Conservation (phyloP, 306 rosid genomes). For the Neltuma alba region DNA sequence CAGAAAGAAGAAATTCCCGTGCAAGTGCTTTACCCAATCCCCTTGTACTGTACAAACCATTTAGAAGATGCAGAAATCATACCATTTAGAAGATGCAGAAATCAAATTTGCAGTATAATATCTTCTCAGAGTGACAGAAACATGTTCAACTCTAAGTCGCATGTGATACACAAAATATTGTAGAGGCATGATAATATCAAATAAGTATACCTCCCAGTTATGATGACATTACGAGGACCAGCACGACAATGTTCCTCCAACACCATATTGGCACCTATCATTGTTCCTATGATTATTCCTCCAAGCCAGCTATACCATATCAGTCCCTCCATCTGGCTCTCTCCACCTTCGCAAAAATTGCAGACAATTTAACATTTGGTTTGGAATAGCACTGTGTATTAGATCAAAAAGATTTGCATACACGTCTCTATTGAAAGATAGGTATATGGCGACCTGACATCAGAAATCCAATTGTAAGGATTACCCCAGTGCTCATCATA, state of each 20-base stretch:
- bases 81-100: constrained; percentile 37
- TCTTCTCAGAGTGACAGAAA: constrained; percentile 5
- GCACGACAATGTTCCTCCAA: constrained; percentile 88
- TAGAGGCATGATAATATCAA: constrained; percentile 6
- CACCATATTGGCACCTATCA: constrained; percentile 92
- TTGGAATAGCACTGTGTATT: constrained; percentile 1
- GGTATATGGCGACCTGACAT: constrained; percentile 73
- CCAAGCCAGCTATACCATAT: constrained; percentile 87
- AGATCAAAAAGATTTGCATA: background rate
- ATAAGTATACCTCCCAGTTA: constrained; percentile 84
- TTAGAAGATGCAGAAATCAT: constrained; percentile 32
- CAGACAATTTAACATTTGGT: constrained; percentile 16
- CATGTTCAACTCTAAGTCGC: background rate
- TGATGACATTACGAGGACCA: constrained; percentile 90
- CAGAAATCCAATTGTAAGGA: constrained; percentile 83
- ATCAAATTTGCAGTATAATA: no score
- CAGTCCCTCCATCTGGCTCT: constrained; percentile 59
- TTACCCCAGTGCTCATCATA: constrained; percentile 96
- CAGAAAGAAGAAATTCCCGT: constrained; percentile 90
- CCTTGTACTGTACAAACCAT: constrained; percentile 73
- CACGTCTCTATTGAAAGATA: constrained; percentile 6
- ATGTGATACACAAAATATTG: background rate
- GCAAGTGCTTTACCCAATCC: constrained; percentile 98
- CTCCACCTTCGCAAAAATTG: constrained; percentile 57
- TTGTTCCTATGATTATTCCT: constrained; percentile 91